phyloP scores from a whole-genome alignment of 2,329 filamentous ascomycete species.

The Colletotrichum destructivum region DNA sequence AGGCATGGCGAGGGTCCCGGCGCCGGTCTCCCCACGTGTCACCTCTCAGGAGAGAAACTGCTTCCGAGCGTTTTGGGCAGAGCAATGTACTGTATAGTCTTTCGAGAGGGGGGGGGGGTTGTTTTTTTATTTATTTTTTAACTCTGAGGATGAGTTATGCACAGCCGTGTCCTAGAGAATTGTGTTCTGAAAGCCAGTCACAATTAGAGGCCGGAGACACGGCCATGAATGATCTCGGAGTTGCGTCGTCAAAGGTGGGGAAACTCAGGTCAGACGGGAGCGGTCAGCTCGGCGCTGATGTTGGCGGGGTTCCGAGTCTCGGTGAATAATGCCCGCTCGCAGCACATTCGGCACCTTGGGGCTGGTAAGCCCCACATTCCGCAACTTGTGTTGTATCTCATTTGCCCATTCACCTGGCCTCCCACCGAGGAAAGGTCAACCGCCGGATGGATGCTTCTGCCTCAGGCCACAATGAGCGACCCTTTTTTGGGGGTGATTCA shows the following conservation, averaged over 20 bases:
- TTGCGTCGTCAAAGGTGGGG: constrained; percentile 26
- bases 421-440: background rate
- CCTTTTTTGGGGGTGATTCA: constrained; percentile 40
- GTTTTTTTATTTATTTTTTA: no score
- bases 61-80: background rate
- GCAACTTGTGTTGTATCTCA: background rate
- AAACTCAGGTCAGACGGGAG: constrained; percentile 21
- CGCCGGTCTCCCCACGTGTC: background rate
- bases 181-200: no score
- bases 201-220: background rate
- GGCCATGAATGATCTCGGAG: constrained; percentile 15
- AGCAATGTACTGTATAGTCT: background rate
- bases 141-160: background rate
- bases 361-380: constrained; percentile 12
- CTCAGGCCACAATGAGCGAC: constrained; percentile 32
- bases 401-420: constrained; percentile 26
- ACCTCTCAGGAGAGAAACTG: no score
- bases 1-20: constrained; percentile 4
- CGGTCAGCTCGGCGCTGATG: constrained; percentile 21
- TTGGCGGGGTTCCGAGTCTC: constrained; percentile 39
- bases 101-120: no score
- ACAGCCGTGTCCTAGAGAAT: background rate
- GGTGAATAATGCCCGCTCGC: constrained; percentile 31
- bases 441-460: constrained; percentile 10
- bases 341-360: constrained; percentile 3